Evolutionary conservation across 108 stramenopile species (phyloP), one percentile per base, ranked within the genome.

Genomic region (Stephanodiscus minutulus): DNA sequence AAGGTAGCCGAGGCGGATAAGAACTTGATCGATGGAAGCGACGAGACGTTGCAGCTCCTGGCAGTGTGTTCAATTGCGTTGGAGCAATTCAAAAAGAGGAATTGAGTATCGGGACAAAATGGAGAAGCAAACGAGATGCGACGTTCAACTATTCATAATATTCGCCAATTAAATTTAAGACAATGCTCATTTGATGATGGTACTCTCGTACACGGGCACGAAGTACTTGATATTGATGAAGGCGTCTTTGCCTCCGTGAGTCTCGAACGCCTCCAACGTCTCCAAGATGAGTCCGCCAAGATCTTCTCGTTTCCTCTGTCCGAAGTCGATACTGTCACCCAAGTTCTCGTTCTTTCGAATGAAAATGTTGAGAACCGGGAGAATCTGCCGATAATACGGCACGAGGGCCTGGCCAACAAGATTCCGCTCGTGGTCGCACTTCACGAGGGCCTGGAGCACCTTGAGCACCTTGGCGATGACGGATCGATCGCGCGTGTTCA

Each of bases 1-100:
- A 82, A 85, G 59, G 88, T 98, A 35, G 97, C 97, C 17, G 86
- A 96, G 73, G 94, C 94, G 11, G 97, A 98, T 75, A 90, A 95
- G 74, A 74, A 74, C 49, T 87, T 99, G 77, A 83, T 96, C 20
- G 97, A 98, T 73, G 97, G 97, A n/a, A 95, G 95, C 13, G 94
- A 93, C 80, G 99, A 98, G 71, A 66, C 81, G 29, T 83, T 99
- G 82, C 98, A 98, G 74, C 83, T 98, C 60, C 79, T 96, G 89
- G 89, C 91, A 15, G 92, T 97, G 15, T 91, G 93, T 53, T 87
- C 90, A 17, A 62, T 87, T 50, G 88, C 87, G 17, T 67, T 91
- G 72, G 67, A 76, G 49, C 90, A 89, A 58, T 74, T 88, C 33
- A 79, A 70, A 53, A 79, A 56, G 60, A 67, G 22, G 50, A 46